Percentiles rank a stretch among this genome's conserved stretches.
Conservation (phyloP, 352 stramenopile genomes). For the Globisporangium spinosum region DNA sequence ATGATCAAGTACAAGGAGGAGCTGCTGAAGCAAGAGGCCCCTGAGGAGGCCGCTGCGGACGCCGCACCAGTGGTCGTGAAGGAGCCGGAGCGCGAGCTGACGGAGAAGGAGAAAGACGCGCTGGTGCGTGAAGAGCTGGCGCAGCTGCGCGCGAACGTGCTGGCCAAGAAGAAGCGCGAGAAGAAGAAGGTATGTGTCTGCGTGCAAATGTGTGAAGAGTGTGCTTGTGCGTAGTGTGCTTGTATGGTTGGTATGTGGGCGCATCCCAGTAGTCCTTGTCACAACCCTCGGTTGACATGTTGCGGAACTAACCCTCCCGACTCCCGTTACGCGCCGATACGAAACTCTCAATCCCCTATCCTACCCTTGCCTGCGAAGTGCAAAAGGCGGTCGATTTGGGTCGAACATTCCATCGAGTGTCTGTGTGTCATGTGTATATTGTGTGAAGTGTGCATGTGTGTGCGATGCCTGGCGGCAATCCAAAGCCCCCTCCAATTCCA, state of each 20-base stretch:
- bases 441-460: constrained; percentile 14
- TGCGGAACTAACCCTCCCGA: constrained; percentile 88
- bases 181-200: constrained; percentile 81
- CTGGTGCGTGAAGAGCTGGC: constrained; percentile 81
- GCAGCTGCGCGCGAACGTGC: constrained; percentile 67
- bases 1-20: constrained; percentile 89
- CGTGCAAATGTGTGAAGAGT: constrained; percentile 16
- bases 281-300: constrained; percentile 74
- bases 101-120: constrained; percentile 78
- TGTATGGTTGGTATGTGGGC: constrained; percentile 28
- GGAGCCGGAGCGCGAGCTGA: constrained; percentile 54
- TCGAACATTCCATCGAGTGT: constrained; percentile 38
- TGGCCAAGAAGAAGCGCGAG: constrained; percentile 87
- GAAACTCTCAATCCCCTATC: constrained; percentile 49
- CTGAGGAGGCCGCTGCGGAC: constrained; percentile 29
- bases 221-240: constrained; percentile 20
- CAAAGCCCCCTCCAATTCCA: constrained; percentile 83
- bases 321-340: constrained; percentile 87
- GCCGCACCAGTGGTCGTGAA: constrained; percentile 4
- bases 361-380: constrained; percentile 42
- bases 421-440: constrained; percentile 6
- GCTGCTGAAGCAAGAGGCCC: constrained; percentile 58
- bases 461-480: constrained; percentile 55
- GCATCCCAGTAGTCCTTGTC: constrained; percentile 89
- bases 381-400: constrained; percentile 73